A percentile compares a stretch with the other conserved stretches of the same genome.
These are phyloP conservation scores for Ophiostoma montium DNA, from an alignment of 2,329 filamentous ascomycete species.

Conservation along the genomic window DNA sequence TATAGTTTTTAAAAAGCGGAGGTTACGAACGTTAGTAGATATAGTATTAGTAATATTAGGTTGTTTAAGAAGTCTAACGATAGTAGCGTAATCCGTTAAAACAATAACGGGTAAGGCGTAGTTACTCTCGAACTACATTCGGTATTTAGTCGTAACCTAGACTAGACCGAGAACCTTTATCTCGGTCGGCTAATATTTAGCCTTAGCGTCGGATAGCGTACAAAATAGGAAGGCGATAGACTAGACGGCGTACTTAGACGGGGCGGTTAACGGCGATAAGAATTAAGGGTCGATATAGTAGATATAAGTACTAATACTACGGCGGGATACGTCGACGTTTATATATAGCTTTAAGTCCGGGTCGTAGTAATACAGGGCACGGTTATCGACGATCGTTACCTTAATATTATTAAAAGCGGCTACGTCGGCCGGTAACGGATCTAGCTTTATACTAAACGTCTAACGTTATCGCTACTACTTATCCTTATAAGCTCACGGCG, in stretches of 20 bases:
- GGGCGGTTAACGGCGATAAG: too few species aligned
- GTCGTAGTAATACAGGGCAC: not conserved
- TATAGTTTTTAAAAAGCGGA: too few species aligned
- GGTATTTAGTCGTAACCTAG: not conserved
- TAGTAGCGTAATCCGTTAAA: not conserved
- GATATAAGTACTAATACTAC: not conserved
- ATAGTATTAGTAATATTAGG: not conserved
- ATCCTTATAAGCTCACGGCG: not conserved
- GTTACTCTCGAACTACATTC: not conserved
- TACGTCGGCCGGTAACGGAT: not conserved
- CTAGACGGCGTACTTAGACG: too few species aligned
- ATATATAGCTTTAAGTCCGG: not conserved
- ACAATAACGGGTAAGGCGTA: not conserved
- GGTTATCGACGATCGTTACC: not conserved
- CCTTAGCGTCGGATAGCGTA: not conserved
- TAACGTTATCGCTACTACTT: not conserved
- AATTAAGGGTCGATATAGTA: not conserved
- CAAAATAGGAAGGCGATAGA: not conserved
- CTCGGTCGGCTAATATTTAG: not conserved
- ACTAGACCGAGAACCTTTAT: not conserved
- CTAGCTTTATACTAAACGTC: not conserved
- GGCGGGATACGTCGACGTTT: not conserved
- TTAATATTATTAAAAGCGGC: not conserved
- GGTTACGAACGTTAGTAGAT: too few species aligned
- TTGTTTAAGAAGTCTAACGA: conserved; percentile 7